Base-by-base conservation (phyloP, 352 stramenopile species). In the Phytophthora hibernalis region DNA sequence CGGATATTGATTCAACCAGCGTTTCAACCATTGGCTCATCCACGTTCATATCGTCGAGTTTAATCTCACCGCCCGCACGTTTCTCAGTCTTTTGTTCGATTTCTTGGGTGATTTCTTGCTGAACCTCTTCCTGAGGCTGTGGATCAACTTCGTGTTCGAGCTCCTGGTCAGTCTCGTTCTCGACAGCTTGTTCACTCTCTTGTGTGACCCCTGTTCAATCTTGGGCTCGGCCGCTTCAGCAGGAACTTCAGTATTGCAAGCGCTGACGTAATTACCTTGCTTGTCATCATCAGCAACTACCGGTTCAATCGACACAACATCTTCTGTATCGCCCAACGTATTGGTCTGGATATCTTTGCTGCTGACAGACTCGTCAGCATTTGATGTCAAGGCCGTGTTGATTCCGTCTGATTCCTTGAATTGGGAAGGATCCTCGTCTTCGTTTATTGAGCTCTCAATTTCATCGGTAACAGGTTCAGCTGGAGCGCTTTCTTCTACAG, bases 291-390 rank as follows among this genome's bases (percentile, higher is more conserved):
- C 45, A n/a, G 26, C 15, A 37, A 15, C 22, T 26, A 33, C 21
- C 12, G 21, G 37, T 20, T 54, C 26, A 2, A 20, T 26, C 8
- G 26, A 24, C 49, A 18, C 13, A 38, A 13, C 21, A 33, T 40
- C 35, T 20, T 48, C 31, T 3, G 10, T 31, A n/a, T 47, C 42
- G 30, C 40, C 16, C 21, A 45, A 35, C 44, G 20, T 16, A 9
- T 18, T 35, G 58, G 49, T 11, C 58, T 1, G 15, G 7, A 18
- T 54, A 2, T 47, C 31, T n/a, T 64, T 61, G n/a, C 40, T 61
- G 22, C n/a, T 52, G 26, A 44, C 30, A 44, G 47, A 5, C 12
- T n/a, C 28, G 42, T 18, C 22, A 15, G 48, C 57, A 59, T n/a
- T 31, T 52, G 22, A 28, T 24, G 28, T 11, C 33, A 16, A 44